These are phyloP conservation scores for Venturia nashicola DNA, from an alignment of 2,329 filamentous ascomycete genomes.

Conservation along the genomic window DNA sequence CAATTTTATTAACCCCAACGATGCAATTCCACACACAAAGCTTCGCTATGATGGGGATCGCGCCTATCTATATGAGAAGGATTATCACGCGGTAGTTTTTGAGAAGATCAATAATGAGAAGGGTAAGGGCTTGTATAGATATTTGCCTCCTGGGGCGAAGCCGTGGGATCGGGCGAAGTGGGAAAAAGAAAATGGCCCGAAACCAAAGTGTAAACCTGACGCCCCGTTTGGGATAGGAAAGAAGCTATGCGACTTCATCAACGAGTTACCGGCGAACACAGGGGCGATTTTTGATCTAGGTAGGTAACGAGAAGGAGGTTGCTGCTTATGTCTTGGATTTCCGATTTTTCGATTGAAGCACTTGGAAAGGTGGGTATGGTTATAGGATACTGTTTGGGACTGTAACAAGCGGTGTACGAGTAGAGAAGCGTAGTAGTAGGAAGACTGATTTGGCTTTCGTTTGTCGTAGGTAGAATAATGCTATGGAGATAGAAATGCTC, in stretches of 20 bases:
- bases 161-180: neutral
- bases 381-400: no score
- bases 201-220: neutral
- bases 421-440: no score
- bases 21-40: neutral
- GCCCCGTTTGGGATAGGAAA: neutral
- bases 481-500: no score
- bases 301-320: neutral
- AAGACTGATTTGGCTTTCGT: no score
- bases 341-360: no score
- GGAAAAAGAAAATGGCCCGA: neutral
- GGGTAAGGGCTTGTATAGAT: neutral
- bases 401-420: no score
- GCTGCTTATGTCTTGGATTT: no score
- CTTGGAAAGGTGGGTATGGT: no score
- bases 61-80: neutral
- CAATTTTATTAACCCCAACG: neutral
- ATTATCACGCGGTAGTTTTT: neutral
- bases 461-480: no score
- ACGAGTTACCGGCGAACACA: neutral
- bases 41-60: neutral
- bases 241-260: neutral
- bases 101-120: neutral
- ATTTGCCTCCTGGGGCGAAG: neutral
- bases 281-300: neutral